Percentiles rank a stretch among this genome's conserved stretches.
Evolutionary conservation across 805 yeast genomes (phyloP).

Genomic region (Candida berthetii): DNA sequence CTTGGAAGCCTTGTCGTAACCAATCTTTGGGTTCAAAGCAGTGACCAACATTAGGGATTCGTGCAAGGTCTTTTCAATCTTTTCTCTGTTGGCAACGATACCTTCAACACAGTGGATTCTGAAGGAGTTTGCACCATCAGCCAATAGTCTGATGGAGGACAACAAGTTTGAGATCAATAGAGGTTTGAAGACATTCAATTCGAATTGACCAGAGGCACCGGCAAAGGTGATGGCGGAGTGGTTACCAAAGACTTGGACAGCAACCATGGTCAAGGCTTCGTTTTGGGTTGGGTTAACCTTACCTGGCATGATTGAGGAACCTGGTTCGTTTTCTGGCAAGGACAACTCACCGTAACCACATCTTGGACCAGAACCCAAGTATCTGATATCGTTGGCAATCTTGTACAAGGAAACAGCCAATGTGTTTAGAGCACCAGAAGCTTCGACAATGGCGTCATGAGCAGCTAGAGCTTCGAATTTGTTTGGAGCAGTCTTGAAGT

Average conservation of each 20-base stretch:
- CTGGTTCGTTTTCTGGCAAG: constrained; percentile 98
- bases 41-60: constrained; percentile 98
- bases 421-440: constrained; percentile 95
- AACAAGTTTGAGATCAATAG: constrained; percentile 88
- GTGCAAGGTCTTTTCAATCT: constrained; percentile 81
- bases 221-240: constrained; percentile 92
- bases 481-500: constrained; percentile 94
- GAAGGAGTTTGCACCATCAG: constrained; percentile 88
- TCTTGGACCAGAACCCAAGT: constrained; percentile 98
- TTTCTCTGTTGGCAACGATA: constrained; percentile 80
- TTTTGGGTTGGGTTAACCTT: constrained; percentile 99
- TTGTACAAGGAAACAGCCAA: constrained; percentile 90
- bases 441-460: constrained; percentile 97
- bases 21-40: constrained; percentile 97
- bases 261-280: constrained; percentile 98
- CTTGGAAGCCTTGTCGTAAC: constrained; percentile 96
- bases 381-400: constrained; percentile 97
- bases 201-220: constrained; percentile 98
- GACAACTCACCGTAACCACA: constrained; percentile 97
- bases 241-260: constrained; percentile 97
- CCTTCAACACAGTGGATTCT: constrained; percentile 94
- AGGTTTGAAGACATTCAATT: constrained; percentile 97
- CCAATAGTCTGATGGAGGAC: constrained; percentile 79
- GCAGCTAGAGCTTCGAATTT: constrained; percentile 99
- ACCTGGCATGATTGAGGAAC: constrained; percentile 99